phyloP scores from a whole-genome alignment of 805 yeast genomes.

The Wickerhamiella galacta region DNA sequence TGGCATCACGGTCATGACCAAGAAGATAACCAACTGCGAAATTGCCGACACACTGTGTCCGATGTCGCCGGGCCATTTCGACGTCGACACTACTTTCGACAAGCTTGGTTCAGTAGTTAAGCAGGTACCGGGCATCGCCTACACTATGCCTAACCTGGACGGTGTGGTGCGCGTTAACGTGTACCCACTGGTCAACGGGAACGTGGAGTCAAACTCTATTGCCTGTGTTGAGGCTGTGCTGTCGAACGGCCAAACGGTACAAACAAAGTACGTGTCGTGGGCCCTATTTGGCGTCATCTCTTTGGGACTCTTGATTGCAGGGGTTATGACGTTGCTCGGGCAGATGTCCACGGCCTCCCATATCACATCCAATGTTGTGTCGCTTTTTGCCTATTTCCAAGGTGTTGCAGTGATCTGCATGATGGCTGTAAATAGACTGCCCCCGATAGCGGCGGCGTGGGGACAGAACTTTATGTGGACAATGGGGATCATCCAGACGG shows the following conservation, averaged over 20 bases:
- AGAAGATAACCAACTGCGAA: conserved; percentile 47
- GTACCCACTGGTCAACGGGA: conserved; percentile 28
- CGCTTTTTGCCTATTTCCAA: conserved; percentile 87
- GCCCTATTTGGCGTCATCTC: conserved; percentile 83
- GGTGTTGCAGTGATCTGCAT: conserved; percentile 78
- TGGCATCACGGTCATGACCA: conserved; percentile 49
- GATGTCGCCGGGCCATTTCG: conserved; percentile 71
- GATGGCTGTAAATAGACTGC: conserved; percentile 86
- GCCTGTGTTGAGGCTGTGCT: conserved; percentile 89
- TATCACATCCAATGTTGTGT: conserved; percentile 89
- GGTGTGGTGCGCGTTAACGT: conserved; percentile 71
- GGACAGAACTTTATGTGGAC: conserved; percentile 95
- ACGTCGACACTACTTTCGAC: conserved; percentile 35
- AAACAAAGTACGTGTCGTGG: conserved; percentile 86
- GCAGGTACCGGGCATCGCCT: conserved; percentile 68
- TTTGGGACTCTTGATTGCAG: conserved; percentile 71
- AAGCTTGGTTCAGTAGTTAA: conserved; percentile 27
- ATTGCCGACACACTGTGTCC: conserved; percentile 58
- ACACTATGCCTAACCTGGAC: conserved; percentile 83
- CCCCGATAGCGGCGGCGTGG: conserved; percentile 98
- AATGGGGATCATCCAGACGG: conserved; percentile 66
- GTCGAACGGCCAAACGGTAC: conserved; percentile 83
- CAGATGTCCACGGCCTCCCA: conserved; percentile 83
- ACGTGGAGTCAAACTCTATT: conserved; percentile 25
- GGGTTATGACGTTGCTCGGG: conserved; percentile 71